These are phyloP conservation scores for Torulaspora quercuum DNA, from an alignment of 805 yeast genomes.

Conservation along the genomic window DNA sequence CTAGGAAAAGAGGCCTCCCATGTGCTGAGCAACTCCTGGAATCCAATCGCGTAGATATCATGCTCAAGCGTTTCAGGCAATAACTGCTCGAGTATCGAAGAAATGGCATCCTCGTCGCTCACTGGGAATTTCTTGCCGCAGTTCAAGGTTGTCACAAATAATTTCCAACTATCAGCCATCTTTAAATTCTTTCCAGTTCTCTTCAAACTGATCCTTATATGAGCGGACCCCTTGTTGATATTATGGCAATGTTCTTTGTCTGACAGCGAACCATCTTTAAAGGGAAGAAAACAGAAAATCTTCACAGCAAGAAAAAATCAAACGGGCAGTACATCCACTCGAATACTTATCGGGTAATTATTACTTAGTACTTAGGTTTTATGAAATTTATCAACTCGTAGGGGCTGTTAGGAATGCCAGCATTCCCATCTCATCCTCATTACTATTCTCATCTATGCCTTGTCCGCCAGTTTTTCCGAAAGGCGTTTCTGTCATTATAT, in stretches of 20 bases:
- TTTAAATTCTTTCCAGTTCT: background rate
- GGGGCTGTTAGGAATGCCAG: slow-evolving; percentile 31
- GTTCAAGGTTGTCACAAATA: slow-evolving; percentile 46
- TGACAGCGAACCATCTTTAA: no score
- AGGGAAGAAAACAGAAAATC: no score
- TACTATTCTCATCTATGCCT: background rate
- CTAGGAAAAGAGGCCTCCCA: slow-evolving; percentile 49
- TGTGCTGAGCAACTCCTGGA: slow-evolving; percentile 60
- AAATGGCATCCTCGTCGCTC: slow-evolving; percentile 33
- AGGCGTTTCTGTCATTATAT: background rate
- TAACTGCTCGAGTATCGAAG: slow-evolving; percentile 34
- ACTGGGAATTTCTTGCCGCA: slow-evolving; percentile 49
- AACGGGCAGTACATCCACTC: no score
- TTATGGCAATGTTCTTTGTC: no score
- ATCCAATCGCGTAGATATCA: slow-evolving; percentile 56
- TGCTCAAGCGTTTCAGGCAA: slow-evolving; percentile 30
- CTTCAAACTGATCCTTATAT: no score
- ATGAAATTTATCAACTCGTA: slow-evolving; percentile 2
- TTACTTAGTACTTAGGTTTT: background rate
- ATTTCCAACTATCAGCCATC: slow-evolving; percentile 9
- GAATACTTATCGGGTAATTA: no score
- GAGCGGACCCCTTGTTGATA: no score
- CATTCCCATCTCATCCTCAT: slow-evolving; percentile 24
- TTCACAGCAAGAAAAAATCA: no score
- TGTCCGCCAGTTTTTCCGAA: background rate